Percentiles rank a stretch among this genome's conserved stretches.
phyloP scores from a whole-genome alignment of 176 grass and related monocot species.

The Aegilops speltoides region DNA sequence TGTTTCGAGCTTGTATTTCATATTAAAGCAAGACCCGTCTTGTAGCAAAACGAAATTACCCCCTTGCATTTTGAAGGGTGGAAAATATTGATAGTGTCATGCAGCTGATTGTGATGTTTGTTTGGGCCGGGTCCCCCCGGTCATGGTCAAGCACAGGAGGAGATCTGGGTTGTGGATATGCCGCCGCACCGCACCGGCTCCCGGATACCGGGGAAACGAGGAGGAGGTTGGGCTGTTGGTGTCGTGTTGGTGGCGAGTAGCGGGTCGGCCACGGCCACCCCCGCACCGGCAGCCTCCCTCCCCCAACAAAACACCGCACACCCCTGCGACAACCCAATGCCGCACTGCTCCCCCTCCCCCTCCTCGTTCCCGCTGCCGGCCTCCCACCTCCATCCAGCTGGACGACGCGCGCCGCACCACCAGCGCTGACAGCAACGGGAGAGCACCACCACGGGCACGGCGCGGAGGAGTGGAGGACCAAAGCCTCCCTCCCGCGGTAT shows the following conservation, averaged over 20 bases:
- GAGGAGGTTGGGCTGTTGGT: not conserved
- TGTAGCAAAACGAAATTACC: too few relatives aligned
- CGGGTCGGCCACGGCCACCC: not conserved
- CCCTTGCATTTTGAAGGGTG: too few relatives aligned
- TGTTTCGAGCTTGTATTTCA: too few relatives aligned
- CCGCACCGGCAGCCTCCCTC: not conserved
- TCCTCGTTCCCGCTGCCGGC: not conserved
- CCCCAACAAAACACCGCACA: not conserved
- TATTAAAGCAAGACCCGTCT: too few relatives aligned
- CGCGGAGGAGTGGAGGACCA: too few relatives aligned
- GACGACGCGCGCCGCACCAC: constrained; percentile 24
- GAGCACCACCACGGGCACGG: too few relatives aligned
- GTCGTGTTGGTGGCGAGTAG: not conserved
- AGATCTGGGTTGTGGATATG: not conserved
- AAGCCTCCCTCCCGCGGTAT: not conserved
- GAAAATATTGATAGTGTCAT: too few relatives aligned
- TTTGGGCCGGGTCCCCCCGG: not conserved
- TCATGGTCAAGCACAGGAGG: not conserved
- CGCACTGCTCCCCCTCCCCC: not conserved
- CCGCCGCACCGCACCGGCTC: not conserved
- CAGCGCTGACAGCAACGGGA: not conserved
- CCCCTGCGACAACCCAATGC: not conserved
- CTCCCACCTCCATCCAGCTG: not conserved
- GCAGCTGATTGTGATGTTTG: not conserved
- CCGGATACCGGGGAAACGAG: not conserved